Evolutionary conservation across 768 basidiomycete genomes (phyloP).

Genomic region (Russula sp.): DNA sequence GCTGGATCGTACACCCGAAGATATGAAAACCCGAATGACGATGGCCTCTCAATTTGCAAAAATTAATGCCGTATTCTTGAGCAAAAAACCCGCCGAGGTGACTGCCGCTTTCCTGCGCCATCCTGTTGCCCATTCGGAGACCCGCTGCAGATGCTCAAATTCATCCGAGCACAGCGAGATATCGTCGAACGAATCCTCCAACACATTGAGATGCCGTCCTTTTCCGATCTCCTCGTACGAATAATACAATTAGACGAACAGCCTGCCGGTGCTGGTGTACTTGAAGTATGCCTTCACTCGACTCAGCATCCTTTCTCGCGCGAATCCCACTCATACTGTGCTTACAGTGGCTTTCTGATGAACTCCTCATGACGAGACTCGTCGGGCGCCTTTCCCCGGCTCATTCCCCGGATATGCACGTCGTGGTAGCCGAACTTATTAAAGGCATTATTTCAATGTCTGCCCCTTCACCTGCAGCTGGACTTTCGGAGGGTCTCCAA

Average conservation of each 20-base stretch:
- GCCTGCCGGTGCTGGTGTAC: conserved; percentile 70
- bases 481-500: conserved; percentile 59
- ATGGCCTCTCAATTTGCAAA: conserved; percentile 94
- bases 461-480: conserved; percentile 75
- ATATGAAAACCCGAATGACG: conserved; percentile 79
- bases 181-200: conserved; percentile 75
- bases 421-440: conserved; percentile 82
- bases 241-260: conserved; percentile 87
- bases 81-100: conserved; percentile 86
- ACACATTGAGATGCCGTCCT: conserved; percentile 83
- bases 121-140: conserved; percentile 28
- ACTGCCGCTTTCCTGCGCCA: conserved; percentile 28
- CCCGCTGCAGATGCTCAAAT: conserved; percentile 73
- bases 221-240: conserved; percentile 86
- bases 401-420: conserved; percentile 68
- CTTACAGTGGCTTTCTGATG: conserved; percentile 77
- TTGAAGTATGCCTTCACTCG: conserved; percentile 60
- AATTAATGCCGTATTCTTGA: conserved; percentile 82
- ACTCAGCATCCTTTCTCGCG: conserved; percentile 27
- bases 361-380: conserved; percentile 75
- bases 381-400: conserved; percentile 77
- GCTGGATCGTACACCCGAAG: conserved; percentile 69
- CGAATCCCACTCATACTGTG: conserved; percentile 29
- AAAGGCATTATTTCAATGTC: conserved; percentile 94
- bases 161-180: conserved; percentile 77